Base-by-base conservation (phyloP, 164 flowering plant genomes). In the Litsea cubeba region DNA sequence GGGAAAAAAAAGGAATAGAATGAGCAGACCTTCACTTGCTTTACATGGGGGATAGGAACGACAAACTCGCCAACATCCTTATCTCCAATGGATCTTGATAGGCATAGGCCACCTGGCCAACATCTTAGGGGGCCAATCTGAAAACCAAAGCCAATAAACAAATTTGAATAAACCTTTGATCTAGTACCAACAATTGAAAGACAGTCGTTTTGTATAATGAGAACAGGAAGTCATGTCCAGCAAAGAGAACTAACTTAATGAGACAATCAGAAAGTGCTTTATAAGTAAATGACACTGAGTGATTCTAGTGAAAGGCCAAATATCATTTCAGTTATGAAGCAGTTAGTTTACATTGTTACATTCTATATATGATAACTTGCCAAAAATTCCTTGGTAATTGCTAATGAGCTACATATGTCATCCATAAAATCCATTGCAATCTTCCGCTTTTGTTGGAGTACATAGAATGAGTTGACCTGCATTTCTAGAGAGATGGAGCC, bases 91-190 rank as follows among this genome's bases (percentile, higher is more conserved):
- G 98, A 94, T 81, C 97, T 84, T 62, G 98, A 94, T 70, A 94
- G 97, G 83, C 98, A 91, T 76, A 94, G 81, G 63, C 98, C 98
- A 76, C 98, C 98, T 69, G 98, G 98, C 98, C 98, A 94, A 80
- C 98, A 94, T 84, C 98, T 87, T 80, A 94, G 76, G 76, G 98
- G 98, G 63, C 98, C 98, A 89, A 94, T 86, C 98, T 94, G 76
- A 69, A 78, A 76, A 63, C 62, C 71, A 35, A 30, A 66, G 46
- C n/a, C 69, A 66, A 66, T 17, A 66, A 66, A 54, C 60, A 54
- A 54, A 18, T 54, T 63, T 25, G 32, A 63, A 63, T 23, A 12
- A 63, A 63, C 24, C 32, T 22, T 22, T 23, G 28, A 24, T 63
- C 17, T 11, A 63, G 66, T 2, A 25, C 28, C 15, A 15, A 14